A percentile compares a stretch with the other conserved stretches of the same genome.
Conservation (phyloP, 2,329 filamentous ascomycete genomes). For the Dactylellina haptotyla region DNA sequence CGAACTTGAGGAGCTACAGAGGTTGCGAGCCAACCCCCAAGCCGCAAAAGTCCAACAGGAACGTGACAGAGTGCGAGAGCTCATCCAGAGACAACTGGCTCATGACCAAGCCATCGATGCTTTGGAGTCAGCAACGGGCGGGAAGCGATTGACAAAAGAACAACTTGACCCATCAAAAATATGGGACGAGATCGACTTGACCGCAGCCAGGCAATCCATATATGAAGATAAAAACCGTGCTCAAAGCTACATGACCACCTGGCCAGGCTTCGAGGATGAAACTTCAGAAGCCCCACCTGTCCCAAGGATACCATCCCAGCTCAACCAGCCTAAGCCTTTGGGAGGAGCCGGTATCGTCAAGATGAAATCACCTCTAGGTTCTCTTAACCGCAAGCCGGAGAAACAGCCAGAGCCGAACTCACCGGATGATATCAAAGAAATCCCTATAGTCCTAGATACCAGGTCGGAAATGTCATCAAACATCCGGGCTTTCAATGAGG, state of each 20-base stretch:
- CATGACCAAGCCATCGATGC: conserved; percentile 50
- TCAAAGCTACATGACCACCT: conserved; percentile 28
- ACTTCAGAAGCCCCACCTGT: conserved; percentile 24
- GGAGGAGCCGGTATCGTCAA: conserved; percentile 11
- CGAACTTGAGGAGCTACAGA: conserved; percentile 39
- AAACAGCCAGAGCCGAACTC: not conserved
- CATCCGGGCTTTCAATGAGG: conserved; percentile 4
- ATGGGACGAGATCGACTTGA: conserved; percentile 47
- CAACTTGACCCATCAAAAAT: conserved; percentile 46
- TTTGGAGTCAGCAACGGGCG: conserved; percentile 39
- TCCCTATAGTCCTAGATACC: conserved; percentile 3
- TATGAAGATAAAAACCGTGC: conserved; percentile 23
- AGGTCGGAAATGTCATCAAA: conserved; percentile 1
- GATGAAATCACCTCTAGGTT: conserved; percentile 13
- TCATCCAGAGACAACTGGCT: conserved; percentile 46
- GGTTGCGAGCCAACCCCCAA: conserved; percentile 8
- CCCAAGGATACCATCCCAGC: conserved; percentile 28
- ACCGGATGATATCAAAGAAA: conserved; percentile 8
- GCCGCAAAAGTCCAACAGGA: conserved; percentile 30
- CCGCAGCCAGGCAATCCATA: conserved; percentile 11
- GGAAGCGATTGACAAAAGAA: conserved; percentile 39
- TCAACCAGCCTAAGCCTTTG: not conserved
- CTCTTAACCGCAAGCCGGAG: not conserved
- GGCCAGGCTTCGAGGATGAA: conserved; percentile 24
- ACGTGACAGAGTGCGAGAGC: conserved; percentile 42